A percentile compares a stretch with the other conserved stretches of the same genome.
These are phyloP conservation scores for Kwoniella shivajii DNA, from an alignment of 1,284 basidiomycete genomes.

Conservation along the genomic window DNA sequence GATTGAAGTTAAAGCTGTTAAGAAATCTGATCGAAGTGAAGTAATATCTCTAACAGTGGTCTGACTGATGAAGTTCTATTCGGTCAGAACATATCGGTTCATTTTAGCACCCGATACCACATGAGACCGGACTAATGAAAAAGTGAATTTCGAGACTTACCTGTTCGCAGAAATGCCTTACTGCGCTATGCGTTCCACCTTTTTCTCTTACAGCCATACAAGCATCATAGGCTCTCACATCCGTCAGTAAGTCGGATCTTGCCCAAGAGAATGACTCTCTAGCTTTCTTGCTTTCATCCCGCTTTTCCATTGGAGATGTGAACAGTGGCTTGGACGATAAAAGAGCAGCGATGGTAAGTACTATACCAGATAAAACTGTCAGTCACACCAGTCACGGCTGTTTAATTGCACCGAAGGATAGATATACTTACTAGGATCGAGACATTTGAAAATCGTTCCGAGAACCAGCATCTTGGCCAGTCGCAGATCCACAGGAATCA, in stretches of 20 bases:
- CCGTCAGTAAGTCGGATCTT: slow-evolving; percentile 85
- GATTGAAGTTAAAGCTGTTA: slow-evolving; percentile 69
- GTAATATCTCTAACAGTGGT: slow-evolving; percentile 78
- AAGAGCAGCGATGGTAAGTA: slow-evolving; percentile 79
- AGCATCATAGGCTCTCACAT: slow-evolving; percentile 74
- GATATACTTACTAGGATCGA: slow-evolving; percentile 56
- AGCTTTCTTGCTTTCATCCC: slow-evolving; percentile 76
- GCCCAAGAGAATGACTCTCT: slow-evolving; percentile 67
- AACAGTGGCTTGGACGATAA: slow-evolving; percentile 88
- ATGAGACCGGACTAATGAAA: neutral
- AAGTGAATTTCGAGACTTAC: slow-evolving; percentile 53
- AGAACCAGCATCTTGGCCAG: slow-evolving; percentile 92
- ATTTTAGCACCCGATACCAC: slow-evolving; percentile 8
- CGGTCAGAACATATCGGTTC: neutral
- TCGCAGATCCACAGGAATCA: slow-evolving; percentile 84
- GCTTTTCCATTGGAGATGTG: slow-evolving; percentile 74
- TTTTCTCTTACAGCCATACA: slow-evolving; percentile 62
- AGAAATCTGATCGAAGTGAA: slow-evolving; percentile 75
- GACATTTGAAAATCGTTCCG: slow-evolving; percentile 75
- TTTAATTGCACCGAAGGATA: neutral
- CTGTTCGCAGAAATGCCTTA: slow-evolving; percentile 74
- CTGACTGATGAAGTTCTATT: slow-evolving; percentile 79
- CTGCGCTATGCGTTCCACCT: slow-evolving; percentile 58
- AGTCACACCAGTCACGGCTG: neutral
- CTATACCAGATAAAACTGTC: slow-evolving; percentile 35